A percentile compares a stretch with the other conserved stretches of the same genome.
Evolutionary conservation across 495 filamentous ascomycete genomes (phyloP).

Genomic region (Talaromyces wortmannii): DNA sequence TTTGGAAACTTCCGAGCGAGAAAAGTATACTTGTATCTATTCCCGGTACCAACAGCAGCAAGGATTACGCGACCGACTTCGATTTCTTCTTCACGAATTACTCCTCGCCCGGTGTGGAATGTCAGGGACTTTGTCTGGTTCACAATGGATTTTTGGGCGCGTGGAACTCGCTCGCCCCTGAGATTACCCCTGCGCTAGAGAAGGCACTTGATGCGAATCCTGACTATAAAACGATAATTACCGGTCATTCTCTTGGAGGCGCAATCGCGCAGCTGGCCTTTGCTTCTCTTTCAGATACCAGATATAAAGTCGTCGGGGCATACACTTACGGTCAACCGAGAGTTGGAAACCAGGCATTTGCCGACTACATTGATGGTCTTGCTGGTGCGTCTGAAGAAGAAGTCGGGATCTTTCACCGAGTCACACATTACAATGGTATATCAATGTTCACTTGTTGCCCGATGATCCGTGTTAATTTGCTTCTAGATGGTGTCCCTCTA

Average conservation of each 20-base stretch:
- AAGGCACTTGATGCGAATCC: slow-evolving; percentile 7
- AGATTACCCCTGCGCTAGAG: not conserved
- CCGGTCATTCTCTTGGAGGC: slow-evolving; percentile 27
- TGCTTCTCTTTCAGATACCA: slow-evolving; percentile 17
- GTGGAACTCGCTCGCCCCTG: not conserved
- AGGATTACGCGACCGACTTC: not conserved
- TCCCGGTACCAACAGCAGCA: not conserved
- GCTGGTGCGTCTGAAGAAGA: not conserved
- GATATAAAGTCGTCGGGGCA: slow-evolving; percentile 23
- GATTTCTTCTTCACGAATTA: not conserved
- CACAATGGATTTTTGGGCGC: not conserved
- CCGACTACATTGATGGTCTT: slow-evolving; percentile 7
- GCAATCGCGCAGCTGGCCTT: slow-evolving; percentile 26
- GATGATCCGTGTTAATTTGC: not conserved
- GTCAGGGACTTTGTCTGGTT: not conserved
- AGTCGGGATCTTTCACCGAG: not conserved
- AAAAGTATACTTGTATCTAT: not conserved
- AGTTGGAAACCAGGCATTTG: slow-evolving; percentile 24
- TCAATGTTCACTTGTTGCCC: not conserved
- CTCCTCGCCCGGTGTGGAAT: not conserved
- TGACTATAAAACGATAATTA: slow-evolving; percentile 20
- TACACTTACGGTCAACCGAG: slow-evolving; percentile 10
- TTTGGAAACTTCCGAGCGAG: not conserved
- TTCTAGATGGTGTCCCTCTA: not conserved
- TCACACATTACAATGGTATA: not conserved